phyloP scores from a whole-genome alignment of 345 rosid genomes.

The Erodium maritimum region DNA sequence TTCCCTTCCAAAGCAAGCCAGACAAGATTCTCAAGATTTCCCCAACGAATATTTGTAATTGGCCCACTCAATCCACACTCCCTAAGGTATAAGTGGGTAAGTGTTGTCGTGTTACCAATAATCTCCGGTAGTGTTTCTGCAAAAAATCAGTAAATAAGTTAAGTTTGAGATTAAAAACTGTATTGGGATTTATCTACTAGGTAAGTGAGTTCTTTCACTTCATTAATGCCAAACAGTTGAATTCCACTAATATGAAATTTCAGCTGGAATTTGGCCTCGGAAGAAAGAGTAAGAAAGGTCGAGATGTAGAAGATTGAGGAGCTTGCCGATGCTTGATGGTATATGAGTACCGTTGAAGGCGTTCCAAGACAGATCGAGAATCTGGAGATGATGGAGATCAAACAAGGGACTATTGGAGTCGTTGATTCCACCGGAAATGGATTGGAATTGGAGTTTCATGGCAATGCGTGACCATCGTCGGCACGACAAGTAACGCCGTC shows the following conservation, averaged over 20 bases:
- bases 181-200: too few species aligned
- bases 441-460: constrained; percentile 28
- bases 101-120: constrained; percentile 11
- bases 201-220: too few species aligned
- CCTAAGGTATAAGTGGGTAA: constrained; percentile 16
- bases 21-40: constrained; percentile 8
- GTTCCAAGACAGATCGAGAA: constrained; percentile 33
- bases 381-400: constrained; percentile 22
- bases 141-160: background rate
- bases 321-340: constrained; percentile 21
- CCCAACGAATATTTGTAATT: constrained; percentile 19
- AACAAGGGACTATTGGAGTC: constrained; percentile 14
- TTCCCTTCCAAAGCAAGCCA: too few species aligned
- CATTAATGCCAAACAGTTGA: too few species aligned
- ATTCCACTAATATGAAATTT: too few species aligned
- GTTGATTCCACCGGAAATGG: constrained; percentile 21
- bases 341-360: constrained; percentile 12
- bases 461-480: constrained; percentile 17
- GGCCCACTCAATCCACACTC: constrained; percentile 25
- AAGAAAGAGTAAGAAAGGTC: constrained; percentile 23
- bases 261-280: constrained; percentile 21
- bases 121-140: constrained; percentile 14
- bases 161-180: constrained; percentile 8
- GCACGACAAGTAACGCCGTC: constrained; percentile 31
- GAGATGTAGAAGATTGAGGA: constrained; percentile 19